phyloP scores from a whole-genome alignment of 345 rosid species.

The Pistacia atlantica region DNA sequence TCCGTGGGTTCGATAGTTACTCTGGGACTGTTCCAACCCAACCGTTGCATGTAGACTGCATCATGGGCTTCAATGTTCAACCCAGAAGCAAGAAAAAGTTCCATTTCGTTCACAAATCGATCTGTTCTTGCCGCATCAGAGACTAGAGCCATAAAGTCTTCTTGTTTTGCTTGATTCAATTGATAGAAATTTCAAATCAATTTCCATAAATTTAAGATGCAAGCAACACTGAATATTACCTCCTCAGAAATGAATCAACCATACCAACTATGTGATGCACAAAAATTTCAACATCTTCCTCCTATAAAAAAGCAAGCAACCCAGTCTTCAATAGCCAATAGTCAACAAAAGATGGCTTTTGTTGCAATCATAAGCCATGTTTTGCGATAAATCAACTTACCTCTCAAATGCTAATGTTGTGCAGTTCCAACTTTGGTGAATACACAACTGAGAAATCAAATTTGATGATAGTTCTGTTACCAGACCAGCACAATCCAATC shows the following conservation, averaged over 20 bases:
- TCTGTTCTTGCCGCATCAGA: slow-evolving; percentile 63
- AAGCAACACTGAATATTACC: slow-evolving; percentile 37
- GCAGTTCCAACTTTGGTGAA: slow-evolving; percentile 11
- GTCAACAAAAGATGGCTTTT: too few species aligned
- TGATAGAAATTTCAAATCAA: background rate
- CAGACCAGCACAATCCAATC: slow-evolving; percentile 32
- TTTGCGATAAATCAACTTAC: background rate
- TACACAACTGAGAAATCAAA: slow-evolving; percentile 30
- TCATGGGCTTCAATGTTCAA: slow-evolving; percentile 75
- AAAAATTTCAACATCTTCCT: slow-evolving; percentile 73
- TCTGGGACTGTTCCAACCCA: slow-evolving; percentile 42
- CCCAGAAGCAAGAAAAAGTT: slow-evolving; percentile 76
- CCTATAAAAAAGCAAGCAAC: slow-evolving; percentile 38
- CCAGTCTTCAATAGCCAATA: background rate
- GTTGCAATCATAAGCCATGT: too few species aligned
- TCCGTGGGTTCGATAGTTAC: slow-evolving; percentile 20
- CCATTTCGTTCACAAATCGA: slow-evolving; percentile 63
- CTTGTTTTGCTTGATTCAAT: slow-evolving; percentile 31
- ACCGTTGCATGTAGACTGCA: slow-evolving; percentile 48
- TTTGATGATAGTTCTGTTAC: background rate
- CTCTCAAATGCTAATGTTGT: slow-evolving; percentile 8
- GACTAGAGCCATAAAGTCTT: slow-evolving; percentile 50
- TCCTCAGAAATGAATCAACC: slow-evolving; percentile 59
- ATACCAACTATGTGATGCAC: slow-evolving; percentile 72
- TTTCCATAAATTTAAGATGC: background rate